A percentile compares a stretch with the other conserved stretches of the same genome.
Conservation (phyloP, 2,329 filamentous ascomycete genomes). For the Calonectria crousiana region DNA sequence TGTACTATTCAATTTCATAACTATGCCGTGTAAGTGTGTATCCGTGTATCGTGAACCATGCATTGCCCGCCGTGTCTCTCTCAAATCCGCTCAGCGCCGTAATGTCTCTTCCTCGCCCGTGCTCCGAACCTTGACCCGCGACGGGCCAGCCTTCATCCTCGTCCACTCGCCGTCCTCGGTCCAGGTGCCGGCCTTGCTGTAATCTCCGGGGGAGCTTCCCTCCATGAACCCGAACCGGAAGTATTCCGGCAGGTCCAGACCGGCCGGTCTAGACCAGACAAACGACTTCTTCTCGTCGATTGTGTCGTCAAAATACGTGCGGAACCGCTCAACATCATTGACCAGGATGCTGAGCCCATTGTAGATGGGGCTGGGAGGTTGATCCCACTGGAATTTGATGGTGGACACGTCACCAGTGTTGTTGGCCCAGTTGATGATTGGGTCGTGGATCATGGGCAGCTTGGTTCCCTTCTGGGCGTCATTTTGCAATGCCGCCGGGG, state of each 20-base stretch:
- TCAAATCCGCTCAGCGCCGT: slow-evolving; percentile 29
- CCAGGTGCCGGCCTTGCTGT: slow-evolving; percentile 82
- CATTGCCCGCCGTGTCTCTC: not conserved
- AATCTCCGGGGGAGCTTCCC: slow-evolving; percentile 75
- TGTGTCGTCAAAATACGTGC: slow-evolving; percentile 75
- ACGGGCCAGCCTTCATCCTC: slow-evolving; percentile 73
- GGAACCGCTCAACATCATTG: slow-evolving; percentile 86
- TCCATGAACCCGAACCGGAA: slow-evolving; percentile 83
- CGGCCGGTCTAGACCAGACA: slow-evolving; percentile 68
- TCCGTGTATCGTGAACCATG: not conserved
- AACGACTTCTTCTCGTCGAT: slow-evolving; percentile 60
- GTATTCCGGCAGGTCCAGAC: slow-evolving; percentile 71
- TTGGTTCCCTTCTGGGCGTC: slow-evolving; percentile 73
- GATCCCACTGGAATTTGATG: slow-evolving; percentile 72
- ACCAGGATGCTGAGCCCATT: slow-evolving; percentile 85
- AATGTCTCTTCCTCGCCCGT: slow-evolving; percentile 39
- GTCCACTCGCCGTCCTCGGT: slow-evolving; percentile 72
- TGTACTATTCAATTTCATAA: slow-evolving; percentile 12
- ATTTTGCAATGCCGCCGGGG: slow-evolving; percentile 77
- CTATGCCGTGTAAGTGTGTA: not conserved
- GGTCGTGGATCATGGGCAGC: slow-evolving; percentile 66
- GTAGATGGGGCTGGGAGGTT: slow-evolving; percentile 62
- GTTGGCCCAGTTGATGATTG: slow-evolving; percentile 58
- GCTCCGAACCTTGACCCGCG: slow-evolving; percentile 53
- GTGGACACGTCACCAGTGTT: slow-evolving; percentile 64